Conservation (phyloP, 163 green algal genomes). For the Volvox carteri region DNA sequence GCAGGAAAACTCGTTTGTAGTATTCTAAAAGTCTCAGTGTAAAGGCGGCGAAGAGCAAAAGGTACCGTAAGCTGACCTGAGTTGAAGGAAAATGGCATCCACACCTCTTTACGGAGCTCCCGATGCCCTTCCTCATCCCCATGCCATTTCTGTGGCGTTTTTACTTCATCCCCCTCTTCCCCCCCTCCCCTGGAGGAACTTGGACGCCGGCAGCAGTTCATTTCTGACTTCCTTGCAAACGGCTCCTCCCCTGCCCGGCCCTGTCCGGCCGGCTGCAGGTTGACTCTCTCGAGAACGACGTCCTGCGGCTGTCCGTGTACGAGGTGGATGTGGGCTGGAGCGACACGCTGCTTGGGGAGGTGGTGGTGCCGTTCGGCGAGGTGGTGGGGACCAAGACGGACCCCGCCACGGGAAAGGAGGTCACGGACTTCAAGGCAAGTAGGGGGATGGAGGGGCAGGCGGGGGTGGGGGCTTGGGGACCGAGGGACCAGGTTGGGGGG, state of each 20-base stretch:
- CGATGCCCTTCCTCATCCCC: too few species aligned
- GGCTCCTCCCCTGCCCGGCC: neutral
- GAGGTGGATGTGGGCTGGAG: conserved; percentile 56
- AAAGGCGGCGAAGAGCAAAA: too few species aligned
- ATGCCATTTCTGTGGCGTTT: too few species aligned
- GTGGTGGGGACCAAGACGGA: conserved; percentile 31
- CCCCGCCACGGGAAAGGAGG: conserved; percentile 31
- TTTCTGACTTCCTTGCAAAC: neutral
- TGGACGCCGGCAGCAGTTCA: too few species aligned
- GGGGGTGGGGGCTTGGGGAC: too few species aligned
- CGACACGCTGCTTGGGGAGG: conserved; percentile 43
- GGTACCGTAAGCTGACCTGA: too few species aligned
- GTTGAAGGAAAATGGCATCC: too few species aligned
- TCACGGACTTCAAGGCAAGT: conserved; percentile 45
- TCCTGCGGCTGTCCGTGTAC: conserved; percentile 40
- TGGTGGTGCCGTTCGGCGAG: conserved; percentile 55
- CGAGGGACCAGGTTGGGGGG: too few species aligned
- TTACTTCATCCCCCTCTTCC: too few species aligned
- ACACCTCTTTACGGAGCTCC: too few species aligned
- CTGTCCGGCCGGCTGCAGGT: conserved; percentile 22
- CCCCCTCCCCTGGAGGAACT: neutral
- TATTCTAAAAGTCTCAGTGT: too few species aligned
- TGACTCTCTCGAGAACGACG: conserved; percentile 56
- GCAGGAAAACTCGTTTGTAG: too few species aligned
- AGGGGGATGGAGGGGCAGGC: neutral